phyloP scores from a whole-genome alignment of 352 stramenopile species.

The Phytophthora sansomeana region DNA sequence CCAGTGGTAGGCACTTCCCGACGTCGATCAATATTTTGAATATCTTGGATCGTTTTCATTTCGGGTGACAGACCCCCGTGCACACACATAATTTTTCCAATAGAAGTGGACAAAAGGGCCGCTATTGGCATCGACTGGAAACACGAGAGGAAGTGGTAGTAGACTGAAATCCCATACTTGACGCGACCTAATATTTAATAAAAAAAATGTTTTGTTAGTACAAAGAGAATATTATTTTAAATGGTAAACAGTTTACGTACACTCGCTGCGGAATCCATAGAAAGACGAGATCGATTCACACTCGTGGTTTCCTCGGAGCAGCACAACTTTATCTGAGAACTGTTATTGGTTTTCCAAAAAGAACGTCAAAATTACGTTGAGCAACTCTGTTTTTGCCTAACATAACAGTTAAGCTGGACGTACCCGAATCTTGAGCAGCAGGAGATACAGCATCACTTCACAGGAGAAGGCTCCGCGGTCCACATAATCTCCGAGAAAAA shows the following conservation, averaged over 20 bases:
- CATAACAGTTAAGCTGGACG: neutral
- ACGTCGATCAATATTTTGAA: constrained; percentile 67
- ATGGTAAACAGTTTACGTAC: constrained; percentile 32
- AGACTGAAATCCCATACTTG: constrained; percentile 84
- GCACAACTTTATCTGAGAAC: constrained; percentile 66
- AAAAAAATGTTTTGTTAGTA: neutral
- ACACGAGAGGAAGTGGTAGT: constrained; percentile 85
- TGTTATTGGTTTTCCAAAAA: constrained; percentile 19
- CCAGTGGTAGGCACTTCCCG: constrained; percentile 70
- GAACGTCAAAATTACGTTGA: too few species aligned
- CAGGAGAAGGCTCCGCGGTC: constrained; percentile 83
- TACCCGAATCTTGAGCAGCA: constrained; percentile 73
- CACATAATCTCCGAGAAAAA: constrained; percentile 87
- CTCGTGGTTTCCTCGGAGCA: constrained; percentile 86
- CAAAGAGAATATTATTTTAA: neutral
- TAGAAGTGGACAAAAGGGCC: constrained; percentile 54
- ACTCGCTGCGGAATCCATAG: constrained; percentile 87
- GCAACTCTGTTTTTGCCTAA: neutral
- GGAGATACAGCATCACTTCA: constrained; percentile 83
- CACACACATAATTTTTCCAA: constrained; percentile 69
- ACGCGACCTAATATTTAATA: constrained; percentile 48
- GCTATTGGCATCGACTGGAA: constrained; percentile 81
- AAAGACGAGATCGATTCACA: constrained; percentile 89
- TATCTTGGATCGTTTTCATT: constrained; percentile 54
- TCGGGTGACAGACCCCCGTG: constrained; percentile 77